phyloP scores from a whole-genome alignment of 345 rosid species.

The Camelina sativa region DNA sequence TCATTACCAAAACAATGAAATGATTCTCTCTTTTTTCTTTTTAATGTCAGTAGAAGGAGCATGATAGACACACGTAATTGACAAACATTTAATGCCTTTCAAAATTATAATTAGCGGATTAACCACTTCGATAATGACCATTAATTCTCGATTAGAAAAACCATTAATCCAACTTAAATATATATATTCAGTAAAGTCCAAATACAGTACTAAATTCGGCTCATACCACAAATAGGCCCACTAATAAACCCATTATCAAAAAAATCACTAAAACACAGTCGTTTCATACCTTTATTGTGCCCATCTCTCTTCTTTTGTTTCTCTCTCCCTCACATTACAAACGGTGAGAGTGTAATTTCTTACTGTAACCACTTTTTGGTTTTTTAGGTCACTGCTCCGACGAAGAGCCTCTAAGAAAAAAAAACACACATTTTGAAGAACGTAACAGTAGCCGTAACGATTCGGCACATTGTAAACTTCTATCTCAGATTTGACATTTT shows the following conservation, averaged over 20 bases:
- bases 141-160: background rate
- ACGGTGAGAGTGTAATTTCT: conserved; percentile 40
- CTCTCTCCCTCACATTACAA: conserved; percentile 37
- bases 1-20: background rate
- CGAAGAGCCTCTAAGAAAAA: conserved; percentile 21
- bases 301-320: background rate
- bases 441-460: background rate
- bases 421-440: background rate
- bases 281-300: background rate
- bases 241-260: conserved; percentile 1
- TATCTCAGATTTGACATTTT: conserved; percentile 18
- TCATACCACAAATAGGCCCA: background rate
- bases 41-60: background rate
- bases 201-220: background rate
- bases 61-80: conserved; percentile 22
- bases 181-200: background rate
- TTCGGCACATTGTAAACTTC: conserved; percentile 2
- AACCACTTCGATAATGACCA: conserved; percentile 39
- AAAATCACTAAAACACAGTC: background rate
- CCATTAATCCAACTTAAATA: background rate
- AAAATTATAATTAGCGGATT: conserved; percentile 17
- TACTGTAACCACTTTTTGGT: conserved; percentile 38
- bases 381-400: conserved; percentile 39
- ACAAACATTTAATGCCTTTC: conserved; percentile 3
- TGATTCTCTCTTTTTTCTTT: too few species aligned